phyloP scores from a whole-genome alignment of 1,284 basidiomycete genomes.

The Malassezia furfur region DNA sequence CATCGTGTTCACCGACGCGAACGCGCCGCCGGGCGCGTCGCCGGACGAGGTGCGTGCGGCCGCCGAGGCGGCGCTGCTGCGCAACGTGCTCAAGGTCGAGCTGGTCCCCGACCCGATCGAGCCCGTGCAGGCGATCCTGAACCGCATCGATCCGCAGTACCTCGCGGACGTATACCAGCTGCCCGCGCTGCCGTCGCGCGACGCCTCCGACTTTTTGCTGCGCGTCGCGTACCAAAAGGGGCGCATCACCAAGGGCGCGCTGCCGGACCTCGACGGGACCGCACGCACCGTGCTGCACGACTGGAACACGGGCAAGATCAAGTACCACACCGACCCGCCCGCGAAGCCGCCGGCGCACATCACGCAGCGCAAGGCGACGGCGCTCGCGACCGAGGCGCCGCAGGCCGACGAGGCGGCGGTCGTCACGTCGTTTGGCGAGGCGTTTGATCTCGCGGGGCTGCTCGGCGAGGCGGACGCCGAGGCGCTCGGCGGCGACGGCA shows the following conservation, averaged over 20 bases:
- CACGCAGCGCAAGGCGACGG: not conserved
- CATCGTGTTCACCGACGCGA: slow-evolving; percentile 56
- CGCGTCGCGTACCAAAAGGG: slow-evolving; percentile 81
- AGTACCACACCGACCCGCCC: slow-evolving; percentile 74
- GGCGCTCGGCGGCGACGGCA: slow-evolving; percentile 26
- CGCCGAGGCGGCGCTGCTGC: slow-evolving; percentile 50
- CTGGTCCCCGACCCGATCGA: slow-evolving; percentile 75
- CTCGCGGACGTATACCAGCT: slow-evolving; percentile 33
- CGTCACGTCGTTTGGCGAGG: slow-evolving; percentile 30
- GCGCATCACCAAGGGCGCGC: slow-evolving; percentile 57
- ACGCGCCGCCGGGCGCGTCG: slow-evolving; percentile 14
- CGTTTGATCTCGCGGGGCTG: slow-evolving; percentile 41
- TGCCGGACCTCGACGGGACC: slow-evolving; percentile 73
- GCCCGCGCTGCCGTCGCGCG: slow-evolving; percentile 49
- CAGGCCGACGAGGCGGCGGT: slow-evolving; percentile 17
- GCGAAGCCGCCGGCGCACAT: slow-evolving; percentile 20
- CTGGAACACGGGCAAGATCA: slow-evolving; percentile 94
- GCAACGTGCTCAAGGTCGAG: slow-evolving; percentile 87
- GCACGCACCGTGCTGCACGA: slow-evolving; percentile 79
- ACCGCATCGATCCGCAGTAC: slow-evolving; percentile 27
- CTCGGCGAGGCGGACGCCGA: slow-evolving; percentile 46
- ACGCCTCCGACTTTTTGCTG: slow-evolving; percentile 73
- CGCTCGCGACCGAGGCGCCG: slow-evolving; percentile 37
- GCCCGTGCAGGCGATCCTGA: slow-evolving; percentile 40
- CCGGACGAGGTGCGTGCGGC: slow-evolving; percentile 15